Evolutionary conservation across 345 rosid genomes (phyloP), one percentile per base, ranked within the genome.

Genomic region (Nasturtium officinale): DNA sequence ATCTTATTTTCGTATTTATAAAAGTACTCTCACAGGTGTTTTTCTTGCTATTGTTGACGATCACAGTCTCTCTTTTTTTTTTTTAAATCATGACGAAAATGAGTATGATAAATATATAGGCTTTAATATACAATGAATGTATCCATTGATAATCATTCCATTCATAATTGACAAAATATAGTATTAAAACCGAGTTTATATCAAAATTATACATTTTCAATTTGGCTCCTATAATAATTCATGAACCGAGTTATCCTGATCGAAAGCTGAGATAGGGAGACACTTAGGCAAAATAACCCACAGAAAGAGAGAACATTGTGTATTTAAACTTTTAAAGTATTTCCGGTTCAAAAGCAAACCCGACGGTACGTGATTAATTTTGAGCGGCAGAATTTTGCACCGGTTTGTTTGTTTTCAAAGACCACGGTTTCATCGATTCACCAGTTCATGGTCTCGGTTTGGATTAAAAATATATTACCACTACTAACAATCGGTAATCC

Each of bases 261-360:
- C 13, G 1, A 48, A 3, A 48, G 20, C 32, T 57, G 45, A 26
- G 28, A 28, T 37, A 37, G 42, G 3, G 11, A 37, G 12, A 35
- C 40, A 35, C 10, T 35, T 35, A 35, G 38, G 40, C 40, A 35
- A 8, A 35, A 30, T 30, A 35, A 35, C 12, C 4, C 12, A 35
- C 2, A 9, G 40, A 35, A 35, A 35, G 12, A 33, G 38, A 33
- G 9, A 35, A 35, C 10, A 35, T 9, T 35, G 4, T 35, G 12
- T 9, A 35, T 35, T 4, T 37, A 37, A 9, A 3, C 13, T 48
- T 35, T 4, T 37, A 37, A 9, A 3, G 42, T 48, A 21, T 21
- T 13, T 26, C 55, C 55, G 30, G 29, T 21, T 51, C 35, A 57
- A 57, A 57, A n/a, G 38, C 38, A 29, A 54, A 53, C 18, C 58